A percentile compares a stretch with the other conserved stretches of the same genome.
These are phyloP conservation scores for Coemansia asiatica DNA, from an alignment of 192 early-diverging fungal species.

Conservation along the genomic window DNA sequence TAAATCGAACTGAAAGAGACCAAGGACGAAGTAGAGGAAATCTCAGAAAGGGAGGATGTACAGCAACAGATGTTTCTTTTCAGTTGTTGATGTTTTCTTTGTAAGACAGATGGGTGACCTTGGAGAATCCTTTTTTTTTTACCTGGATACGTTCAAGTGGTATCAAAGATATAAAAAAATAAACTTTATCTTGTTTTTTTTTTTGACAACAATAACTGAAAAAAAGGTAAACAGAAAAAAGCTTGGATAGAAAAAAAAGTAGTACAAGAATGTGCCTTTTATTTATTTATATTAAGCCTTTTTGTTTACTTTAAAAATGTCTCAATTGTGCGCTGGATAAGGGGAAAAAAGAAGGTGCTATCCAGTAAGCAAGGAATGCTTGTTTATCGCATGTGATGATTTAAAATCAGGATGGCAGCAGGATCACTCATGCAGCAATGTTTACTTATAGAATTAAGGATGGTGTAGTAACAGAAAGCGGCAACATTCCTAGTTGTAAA, in stretches of 20 bases:
- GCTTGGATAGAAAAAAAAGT: not conserved
- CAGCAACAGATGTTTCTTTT: not conserved
- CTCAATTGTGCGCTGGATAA: conserved; percentile 1
- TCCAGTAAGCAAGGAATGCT: not conserved
- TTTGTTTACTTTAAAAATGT: not conserved
- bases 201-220: not conserved
- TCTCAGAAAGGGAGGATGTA: not conserved
- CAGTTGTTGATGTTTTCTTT: not conserved
- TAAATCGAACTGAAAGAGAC: not conserved
- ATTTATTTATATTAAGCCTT: not conserved
- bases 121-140: not conserved
- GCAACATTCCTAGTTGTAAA: no score
- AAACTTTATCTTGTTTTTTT: not conserved
- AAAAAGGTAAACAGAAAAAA: not conserved
- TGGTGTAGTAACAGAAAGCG: no score
- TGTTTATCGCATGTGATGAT: not conserved
- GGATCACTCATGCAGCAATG: no score
- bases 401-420: no score
- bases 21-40: not conserved
- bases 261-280: not conserved
- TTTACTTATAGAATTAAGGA: no score
- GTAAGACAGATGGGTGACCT: not conserved
- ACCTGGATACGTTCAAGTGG: not conserved
- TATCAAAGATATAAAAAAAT: not conserved
- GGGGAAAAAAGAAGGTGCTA: not conserved